Percentiles rank a stretch among this genome's conserved stretches.
Evolutionary conservation across 2,329 filamentous ascomycete species (phyloP).

Genomic region (Cucurbitaria berberidis): DNA sequence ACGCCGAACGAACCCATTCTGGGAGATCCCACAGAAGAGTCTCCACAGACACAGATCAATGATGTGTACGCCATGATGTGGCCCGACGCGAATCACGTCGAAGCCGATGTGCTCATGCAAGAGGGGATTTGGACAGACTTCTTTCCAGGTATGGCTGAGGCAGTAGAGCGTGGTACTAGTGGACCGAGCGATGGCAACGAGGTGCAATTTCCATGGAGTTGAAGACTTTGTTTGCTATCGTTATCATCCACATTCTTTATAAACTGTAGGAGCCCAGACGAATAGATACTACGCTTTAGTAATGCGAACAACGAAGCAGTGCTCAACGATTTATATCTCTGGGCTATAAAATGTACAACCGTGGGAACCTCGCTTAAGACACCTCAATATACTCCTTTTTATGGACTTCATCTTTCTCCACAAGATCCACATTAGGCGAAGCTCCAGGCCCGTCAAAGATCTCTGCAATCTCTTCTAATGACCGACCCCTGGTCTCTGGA

Average conservation of each 20-base stretch:
- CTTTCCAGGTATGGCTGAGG: slow-evolving; percentile 1
- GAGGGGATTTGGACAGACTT: slow-evolving; percentile 22
- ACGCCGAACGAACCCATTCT: slow-evolving; percentile 5
- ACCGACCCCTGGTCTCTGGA: slow-evolving; percentile 17
- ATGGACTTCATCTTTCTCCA: background rate
- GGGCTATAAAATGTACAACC: background rate
- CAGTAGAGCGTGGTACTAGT: background rate
- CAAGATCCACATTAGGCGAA: background rate
- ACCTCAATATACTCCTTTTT: background rate
- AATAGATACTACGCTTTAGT: no score
- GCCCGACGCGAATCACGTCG: slow-evolving; percentile 20
- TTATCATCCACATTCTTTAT: no score
- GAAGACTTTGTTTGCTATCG: no score
- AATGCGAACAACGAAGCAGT: no score
- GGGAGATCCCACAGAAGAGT: slow-evolving; percentile 18
- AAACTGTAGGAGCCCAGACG: no score
- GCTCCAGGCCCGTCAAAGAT: slow-evolving; percentile 11
- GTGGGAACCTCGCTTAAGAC: background rate
- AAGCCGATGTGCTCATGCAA: slow-evolving; percentile 23
- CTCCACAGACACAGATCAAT: slow-evolving; percentile 23
- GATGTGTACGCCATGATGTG: slow-evolving; percentile 25
- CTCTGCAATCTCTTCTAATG: slow-evolving; percentile 16
- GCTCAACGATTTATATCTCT: no score
- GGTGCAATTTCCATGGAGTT: background rate
- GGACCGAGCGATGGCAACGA: background rate